Percentiles rank a stretch among this genome's conserved stretches.
Evolutionary conservation across 352 stramenopile species (phyloP).

Genomic region (Phytophthora sansomeana): DNA sequence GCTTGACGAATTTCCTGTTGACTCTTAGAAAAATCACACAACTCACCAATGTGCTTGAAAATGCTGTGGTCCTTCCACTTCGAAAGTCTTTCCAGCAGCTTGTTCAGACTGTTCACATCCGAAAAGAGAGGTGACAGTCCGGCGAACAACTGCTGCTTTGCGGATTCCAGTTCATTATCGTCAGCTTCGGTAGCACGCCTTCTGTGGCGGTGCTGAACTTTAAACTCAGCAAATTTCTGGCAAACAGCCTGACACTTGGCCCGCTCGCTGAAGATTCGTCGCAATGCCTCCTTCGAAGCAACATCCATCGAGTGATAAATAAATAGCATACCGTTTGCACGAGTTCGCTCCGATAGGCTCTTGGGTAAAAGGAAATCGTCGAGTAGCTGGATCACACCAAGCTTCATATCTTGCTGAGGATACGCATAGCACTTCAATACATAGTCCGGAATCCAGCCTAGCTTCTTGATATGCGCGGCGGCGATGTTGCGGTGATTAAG

Average conservation of each 20-base stretch:
- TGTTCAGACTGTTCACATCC: conserved; percentile 61
- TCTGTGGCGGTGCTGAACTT: conserved; percentile 52
- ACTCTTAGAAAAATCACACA: conserved; percentile 66
- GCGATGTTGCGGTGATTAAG: conserved; percentile 47
- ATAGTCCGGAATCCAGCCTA: conserved; percentile 85
- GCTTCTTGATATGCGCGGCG: conserved; percentile 57
- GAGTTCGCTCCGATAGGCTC: conserved; percentile 49
- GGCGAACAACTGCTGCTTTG: conserved; percentile 44
- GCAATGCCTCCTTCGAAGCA: conserved; percentile 73
- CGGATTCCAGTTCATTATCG: conserved; percentile 29
- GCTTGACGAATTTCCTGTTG: conserved; percentile 58
- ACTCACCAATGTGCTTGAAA: conserved; percentile 71
- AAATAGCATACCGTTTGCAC: conserved; percentile 76
- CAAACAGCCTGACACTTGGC: conserved; percentile 51
- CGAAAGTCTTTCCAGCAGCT: conserved; percentile 68
- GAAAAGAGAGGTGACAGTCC: conserved; percentile 62
- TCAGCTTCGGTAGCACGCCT: conserved; percentile 15
- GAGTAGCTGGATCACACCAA: conserved; percentile 83
- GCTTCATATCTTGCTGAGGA: conserved; percentile 81
- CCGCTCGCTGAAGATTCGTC: conserved; percentile 71
- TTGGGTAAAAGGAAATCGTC: conserved; percentile 90
- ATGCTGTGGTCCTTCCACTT: conserved; percentile 84
- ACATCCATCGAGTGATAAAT: conserved; percentile 75
- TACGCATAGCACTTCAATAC: conserved; percentile 90
- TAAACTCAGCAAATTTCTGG: conserved; percentile 55